These are phyloP conservation scores for Dacryopinax spathularia DNA, from an alignment of 768 basidiomycete genomes.

Conservation along the genomic window DNA sequence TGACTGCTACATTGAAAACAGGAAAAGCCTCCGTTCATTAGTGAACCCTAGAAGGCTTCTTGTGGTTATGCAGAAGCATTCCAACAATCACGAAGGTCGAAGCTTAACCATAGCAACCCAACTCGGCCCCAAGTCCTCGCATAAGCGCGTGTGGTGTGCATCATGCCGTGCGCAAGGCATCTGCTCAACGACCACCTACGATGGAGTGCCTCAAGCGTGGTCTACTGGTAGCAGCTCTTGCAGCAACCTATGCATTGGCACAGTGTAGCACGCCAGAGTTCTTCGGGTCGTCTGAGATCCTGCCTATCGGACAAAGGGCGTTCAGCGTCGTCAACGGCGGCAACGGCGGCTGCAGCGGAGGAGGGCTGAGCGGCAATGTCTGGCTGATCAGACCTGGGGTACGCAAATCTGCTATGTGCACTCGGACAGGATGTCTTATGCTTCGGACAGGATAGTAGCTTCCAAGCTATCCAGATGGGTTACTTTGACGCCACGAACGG, in stretches of 20 bases:
- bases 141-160: no score
- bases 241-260: neutral
- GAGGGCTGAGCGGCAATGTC: neutral
- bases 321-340: neutral
- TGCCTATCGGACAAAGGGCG: neutral
- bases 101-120: neutral
- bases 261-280: constrained; percentile 1
- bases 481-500: neutral
- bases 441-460: neutral
- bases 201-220: neutral
- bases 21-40: neutral
- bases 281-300: neutral
- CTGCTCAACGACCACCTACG: neutral
- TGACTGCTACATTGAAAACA: no score
- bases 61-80: neutral
- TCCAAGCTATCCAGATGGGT: neutral
- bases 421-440: neutral
- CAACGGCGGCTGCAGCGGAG: neutral
- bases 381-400: neutral
- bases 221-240: neutral
- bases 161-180: no score
- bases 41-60: neutral
- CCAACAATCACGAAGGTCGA: neutral
- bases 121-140: neutral
- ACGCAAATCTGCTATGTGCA: no score